These are phyloP conservation scores for Blumeria hordei DNA, from an alignment of 2,329 filamentous ascomycete genomes.

Conservation along the genomic window DNA sequence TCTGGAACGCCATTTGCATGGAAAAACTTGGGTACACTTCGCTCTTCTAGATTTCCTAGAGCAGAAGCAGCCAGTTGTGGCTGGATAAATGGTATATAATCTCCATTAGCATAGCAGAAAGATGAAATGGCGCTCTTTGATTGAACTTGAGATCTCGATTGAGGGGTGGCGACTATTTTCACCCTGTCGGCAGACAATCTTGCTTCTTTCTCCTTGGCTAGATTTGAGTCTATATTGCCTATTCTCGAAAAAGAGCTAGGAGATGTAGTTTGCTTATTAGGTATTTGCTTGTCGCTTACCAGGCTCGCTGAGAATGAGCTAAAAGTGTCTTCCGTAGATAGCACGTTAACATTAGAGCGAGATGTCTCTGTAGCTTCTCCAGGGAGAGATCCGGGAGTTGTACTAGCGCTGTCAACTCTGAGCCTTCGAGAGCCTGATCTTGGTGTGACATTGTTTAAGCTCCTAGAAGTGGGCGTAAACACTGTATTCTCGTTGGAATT, in stretches of 20 bases:
- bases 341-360: conserved; percentile 13
- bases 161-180: conserved; percentile 17
- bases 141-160: conserved; percentile 7
- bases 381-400: conserved; percentile 40
- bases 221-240: too few relatives aligned
- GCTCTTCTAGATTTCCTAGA: conserved; percentile 12
- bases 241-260: conserved; percentile 17
- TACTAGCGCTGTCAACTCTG: conserved; percentile 42
- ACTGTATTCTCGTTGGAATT: conserved; percentile 21
- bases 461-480: conserved; percentile 26
- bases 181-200: conserved; percentile 87
- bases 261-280: conserved; percentile 15
- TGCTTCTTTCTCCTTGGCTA: conserved; percentile 14
- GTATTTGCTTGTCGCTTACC: conserved; percentile 6
- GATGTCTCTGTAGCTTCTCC: conserved; percentile 17
- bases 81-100: conserved; percentile 16
- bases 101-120: conserved; percentile 26
- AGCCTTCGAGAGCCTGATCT: conserved; percentile 50
- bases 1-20: conserved; percentile 45
- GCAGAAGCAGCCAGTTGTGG: conserved; percentile 9
- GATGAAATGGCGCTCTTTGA: conserved; percentile 14
- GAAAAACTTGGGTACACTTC: conserved; percentile 37
- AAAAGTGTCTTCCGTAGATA: conserved; percentile 4
- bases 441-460: conserved; percentile 51
- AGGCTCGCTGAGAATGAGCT: conserved; percentile 12